phyloP scores from a whole-genome alignment of 192 early-diverging fungal genomes.

The Coemansia sp. region DNA sequence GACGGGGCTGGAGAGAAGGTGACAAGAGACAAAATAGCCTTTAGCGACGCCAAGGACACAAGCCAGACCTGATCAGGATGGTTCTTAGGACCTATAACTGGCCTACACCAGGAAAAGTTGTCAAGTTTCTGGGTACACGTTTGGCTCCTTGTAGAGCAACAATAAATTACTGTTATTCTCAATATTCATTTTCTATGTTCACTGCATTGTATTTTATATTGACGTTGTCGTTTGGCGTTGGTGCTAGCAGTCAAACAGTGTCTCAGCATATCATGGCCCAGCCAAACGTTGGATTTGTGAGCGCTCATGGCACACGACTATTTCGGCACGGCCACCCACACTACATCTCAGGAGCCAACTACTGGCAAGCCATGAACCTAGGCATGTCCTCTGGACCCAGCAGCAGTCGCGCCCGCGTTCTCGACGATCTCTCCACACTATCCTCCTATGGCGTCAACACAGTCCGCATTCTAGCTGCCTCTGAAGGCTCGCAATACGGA shows the following conservation, averaged over 20 bases:
- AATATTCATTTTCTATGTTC: neutral
- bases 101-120: too few species aligned
- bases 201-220: neutral
- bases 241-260: neutral
- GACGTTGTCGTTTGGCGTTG: neutral
- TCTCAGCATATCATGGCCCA: neutral
- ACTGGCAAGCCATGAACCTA: constrained; percentile 79
- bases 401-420: constrained; percentile 60
- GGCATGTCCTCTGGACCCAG: constrained; percentile 48
- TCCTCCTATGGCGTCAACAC: constrained; percentile 60
- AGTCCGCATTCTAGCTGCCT: constrained; percentile 64
- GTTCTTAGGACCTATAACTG: too few species aligned
- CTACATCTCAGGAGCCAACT: constrained; percentile 63
- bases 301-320: constrained; percentile 48
- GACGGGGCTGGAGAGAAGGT: neutral
- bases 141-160: neutral
- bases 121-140: neutral
- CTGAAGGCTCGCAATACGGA: constrained; percentile 62
- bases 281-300: constrained; percentile 36
- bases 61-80: neutral
- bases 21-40: too few species aligned
- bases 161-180: neutral
- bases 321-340: constrained; percentile 31
- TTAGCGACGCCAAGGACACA: neutral
- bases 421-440: constrained; percentile 56